Base-by-base conservation (phyloP, 768 basidiomycete genomes). In the Chalciporus chontae region DNA sequence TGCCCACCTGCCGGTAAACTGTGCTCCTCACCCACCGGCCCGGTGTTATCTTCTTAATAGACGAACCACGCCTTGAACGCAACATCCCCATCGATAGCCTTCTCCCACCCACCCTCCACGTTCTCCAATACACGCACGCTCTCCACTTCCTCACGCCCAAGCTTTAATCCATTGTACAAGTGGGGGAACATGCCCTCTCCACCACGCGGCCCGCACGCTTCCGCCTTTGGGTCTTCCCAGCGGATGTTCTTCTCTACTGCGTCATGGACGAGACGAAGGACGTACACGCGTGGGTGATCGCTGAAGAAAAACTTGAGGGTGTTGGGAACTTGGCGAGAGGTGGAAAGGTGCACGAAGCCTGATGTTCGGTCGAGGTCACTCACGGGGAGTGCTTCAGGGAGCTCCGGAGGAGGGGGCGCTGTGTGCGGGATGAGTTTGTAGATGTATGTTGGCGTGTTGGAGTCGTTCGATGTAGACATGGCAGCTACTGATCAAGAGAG, bases 401-500 rank as follows among this genome's bases (percentile, higher is more conserved):
- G 64, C 1, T 67, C 63, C 26, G 67, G 56, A 0, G 67, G 56
- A 0, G 75, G 71, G n/a, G 76, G 66, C 8, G 72, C 55, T 8
- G 73, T 67, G 34, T 69, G 58, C 11, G 74, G 69, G 27, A 84
- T 64, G 51, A 86, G 75, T 56, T 85, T 86, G 71, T 85, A 86
- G 52, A 85, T 45, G 63, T 81, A 83, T 3, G 69, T 74, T 5
- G 80, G 83, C 36, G 44, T 34, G 29, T 40, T 40, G 26, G n/a
- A n/a, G n/a, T 19, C 17, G 27, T 24, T 5, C 19, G 24, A 49
- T 6, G 40, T 2, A 43, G 49, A 40, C 56, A 60, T 57, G 32
- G 21, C 11, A 13, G 23, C 13, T 18, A 40, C 11, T 13, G 40
- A 14, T 41, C 19, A 14, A 21, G 40, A 6, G 40, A 31, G 31